phyloP scores from a whole-genome alignment of 2,329 filamentous ascomycete genomes.

The Thielaviopsis ethacetica region DNA sequence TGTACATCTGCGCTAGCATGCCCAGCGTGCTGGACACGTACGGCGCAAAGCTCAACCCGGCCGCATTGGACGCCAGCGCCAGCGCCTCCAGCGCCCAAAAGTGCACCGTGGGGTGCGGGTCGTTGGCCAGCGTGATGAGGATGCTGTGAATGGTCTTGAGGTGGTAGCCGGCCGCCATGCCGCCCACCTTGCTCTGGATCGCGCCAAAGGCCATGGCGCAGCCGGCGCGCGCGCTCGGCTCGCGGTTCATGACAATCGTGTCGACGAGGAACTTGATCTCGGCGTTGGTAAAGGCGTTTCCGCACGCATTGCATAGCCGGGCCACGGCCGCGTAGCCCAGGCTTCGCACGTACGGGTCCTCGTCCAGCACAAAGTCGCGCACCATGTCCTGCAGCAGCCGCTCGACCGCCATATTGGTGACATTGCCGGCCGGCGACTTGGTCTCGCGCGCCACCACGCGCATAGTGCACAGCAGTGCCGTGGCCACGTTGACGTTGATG shows the following conservation, averaged over 20 bases:
- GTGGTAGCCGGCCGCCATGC: constrained; percentile 93
- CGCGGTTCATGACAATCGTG: constrained; percentile 82
- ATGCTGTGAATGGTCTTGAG: constrained; percentile 96
- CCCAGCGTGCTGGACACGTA: constrained; percentile 84
- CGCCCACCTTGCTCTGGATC: constrained; percentile 88
- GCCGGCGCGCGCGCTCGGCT: constrained; percentile 82
- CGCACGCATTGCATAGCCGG: constrained; percentile 66
- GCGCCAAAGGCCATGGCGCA: constrained; percentile 87
- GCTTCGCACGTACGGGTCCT: constrained; percentile 71
- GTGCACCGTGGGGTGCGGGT: constrained; percentile 87
- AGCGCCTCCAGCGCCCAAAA: constrained; percentile 91
- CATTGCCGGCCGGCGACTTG: constrained; percentile 51
- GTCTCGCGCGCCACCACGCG: constrained; percentile 77
- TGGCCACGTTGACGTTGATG: constrained; percentile 76
- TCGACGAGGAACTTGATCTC: constrained; percentile 89
- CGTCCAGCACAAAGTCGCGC: constrained; percentile 58
- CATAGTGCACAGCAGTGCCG: constrained; percentile 63
- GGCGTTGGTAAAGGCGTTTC: constrained; percentile 72
- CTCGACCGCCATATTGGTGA: constrained; percentile 62
- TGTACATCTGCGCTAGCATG: constrained; percentile 86
- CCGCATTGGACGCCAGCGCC: constrained; percentile 73
- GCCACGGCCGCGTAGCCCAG: constrained; percentile 76
- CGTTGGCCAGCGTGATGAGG: constrained; percentile 91
- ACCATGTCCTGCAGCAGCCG: constrained; percentile 65
- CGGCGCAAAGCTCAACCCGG: constrained; percentile 77